These are phyloP conservation scores for Ilex asprella DNA, from an alignment of 257 asterid genomes.

Conservation along the genomic window DNA sequence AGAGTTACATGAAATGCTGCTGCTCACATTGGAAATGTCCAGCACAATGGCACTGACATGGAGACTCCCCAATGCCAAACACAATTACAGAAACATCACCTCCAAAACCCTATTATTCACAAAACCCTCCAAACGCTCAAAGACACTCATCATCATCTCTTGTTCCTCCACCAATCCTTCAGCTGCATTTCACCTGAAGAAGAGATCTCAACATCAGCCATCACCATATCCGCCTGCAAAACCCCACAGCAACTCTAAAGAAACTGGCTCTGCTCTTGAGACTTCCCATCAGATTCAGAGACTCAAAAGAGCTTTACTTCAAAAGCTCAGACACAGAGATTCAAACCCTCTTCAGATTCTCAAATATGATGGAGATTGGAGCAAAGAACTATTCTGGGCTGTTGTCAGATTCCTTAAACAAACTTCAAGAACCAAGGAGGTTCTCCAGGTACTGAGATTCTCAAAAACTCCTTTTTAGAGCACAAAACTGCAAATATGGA, in stretches of 20 bases:
- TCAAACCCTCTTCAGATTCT: slow-evolving; percentile 14
- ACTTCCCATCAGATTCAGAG: slow-evolving; percentile 5
- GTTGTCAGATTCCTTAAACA: slow-evolving; percentile 14
- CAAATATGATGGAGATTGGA: slow-evolving; percentile 23
- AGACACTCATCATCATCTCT: background rate
- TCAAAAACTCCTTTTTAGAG: no score
- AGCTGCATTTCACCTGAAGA: background rate
- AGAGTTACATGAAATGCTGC: no score
- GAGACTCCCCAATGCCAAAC: no score
- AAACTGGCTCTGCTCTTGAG: no score
- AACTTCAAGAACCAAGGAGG: slow-evolving; percentile 16
- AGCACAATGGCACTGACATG: no score
- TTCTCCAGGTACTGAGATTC: slow-evolving; percentile 10
- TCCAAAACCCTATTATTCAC: background rate
- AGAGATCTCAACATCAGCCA: slow-evolving; percentile 1
- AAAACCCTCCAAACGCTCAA: slow-evolving; percentile 3
- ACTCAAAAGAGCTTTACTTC: slow-evolving; percentile 1
- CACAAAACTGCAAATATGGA: no score
- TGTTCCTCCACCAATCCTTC: background rate
- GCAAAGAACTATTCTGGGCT: slow-evolving; percentile 21
- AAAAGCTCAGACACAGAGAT: background rate
- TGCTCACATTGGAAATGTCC: no score
- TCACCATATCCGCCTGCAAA: slow-evolving; percentile 2
- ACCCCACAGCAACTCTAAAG: background rate
- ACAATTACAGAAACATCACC: no score